A percentile compares a stretch with the other conserved stretches of the same genome.
These are phyloP conservation scores for Yamadazyma aaseri DNA, from an alignment of 1,139 yeast species.

Conservation along the genomic window DNA sequence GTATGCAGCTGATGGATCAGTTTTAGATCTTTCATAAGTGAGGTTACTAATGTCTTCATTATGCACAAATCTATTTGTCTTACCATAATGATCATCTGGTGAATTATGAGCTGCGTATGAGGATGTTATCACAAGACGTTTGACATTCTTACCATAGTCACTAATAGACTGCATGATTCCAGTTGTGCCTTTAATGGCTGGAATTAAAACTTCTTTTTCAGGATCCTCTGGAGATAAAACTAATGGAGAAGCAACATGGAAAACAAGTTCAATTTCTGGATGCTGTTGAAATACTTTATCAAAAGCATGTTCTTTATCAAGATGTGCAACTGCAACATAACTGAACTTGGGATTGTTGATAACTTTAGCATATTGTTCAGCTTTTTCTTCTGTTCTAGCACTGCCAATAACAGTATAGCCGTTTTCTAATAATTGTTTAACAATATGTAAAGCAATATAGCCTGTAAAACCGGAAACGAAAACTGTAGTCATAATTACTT, in stretches of 20 bases:
- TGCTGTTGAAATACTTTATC: slow-evolving; percentile 14
- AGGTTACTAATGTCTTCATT: slow-evolving; percentile 23
- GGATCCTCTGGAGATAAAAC: slow-evolving; percentile 12
- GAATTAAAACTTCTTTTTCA: slow-evolving; percentile 18
- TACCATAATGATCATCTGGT: slow-evolving; percentile 21
- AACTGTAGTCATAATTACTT: slow-evolving; percentile 4
- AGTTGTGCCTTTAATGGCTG: slow-evolving; percentile 36
- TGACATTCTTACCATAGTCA: slow-evolving; percentile 22
- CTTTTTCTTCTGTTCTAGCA: slow-evolving; percentile 24
- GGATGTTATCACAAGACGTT: slow-evolving; percentile 35
- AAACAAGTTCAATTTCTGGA: slow-evolving; percentile 15
- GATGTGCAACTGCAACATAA: slow-evolving; percentile 21
- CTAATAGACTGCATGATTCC: slow-evolving; percentile 28
- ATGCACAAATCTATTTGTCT: slow-evolving; percentile 28
- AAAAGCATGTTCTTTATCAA: slow-evolving; percentile 14
- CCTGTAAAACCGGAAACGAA: slow-evolving; percentile 12
- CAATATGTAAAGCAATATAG: slow-evolving; percentile 27
- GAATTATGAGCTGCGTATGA: slow-evolving; percentile 33
- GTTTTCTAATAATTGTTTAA: slow-evolving; percentile 21
- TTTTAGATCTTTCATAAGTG: slow-evolving; percentile 23
- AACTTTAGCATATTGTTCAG: slow-evolving; percentile 19
- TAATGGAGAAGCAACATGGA: slow-evolving; percentile 18
- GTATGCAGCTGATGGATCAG: slow-evolving; percentile 23
- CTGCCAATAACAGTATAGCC: slow-evolving; percentile 28
- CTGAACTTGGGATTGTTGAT: slow-evolving; percentile 19